Base-by-base conservation (phyloP, 352 stramenopile species). In the Phytophthora sojae region DNA sequence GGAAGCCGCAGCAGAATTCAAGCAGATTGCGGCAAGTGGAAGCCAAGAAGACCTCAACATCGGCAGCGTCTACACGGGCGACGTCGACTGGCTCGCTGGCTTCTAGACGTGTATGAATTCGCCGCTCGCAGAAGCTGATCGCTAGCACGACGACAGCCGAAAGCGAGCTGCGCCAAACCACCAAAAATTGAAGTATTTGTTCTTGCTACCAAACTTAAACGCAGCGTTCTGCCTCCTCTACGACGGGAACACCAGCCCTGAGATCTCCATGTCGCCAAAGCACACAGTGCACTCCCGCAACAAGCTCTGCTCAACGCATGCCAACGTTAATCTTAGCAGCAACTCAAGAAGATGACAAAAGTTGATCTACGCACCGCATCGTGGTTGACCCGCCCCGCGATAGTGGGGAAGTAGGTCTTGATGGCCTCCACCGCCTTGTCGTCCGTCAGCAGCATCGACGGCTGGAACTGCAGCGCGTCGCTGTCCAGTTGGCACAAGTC, bases 21-120 rank as follows among this genome's bases (percentile, higher is more conserved):
- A 90, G 56, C 83, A 94, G 42, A 89, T 96, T 49, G 81, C 80
- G 44, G 76, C 82, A 6, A 81, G 76, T 57, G 68, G 69, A 59
- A 81, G 68, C 21, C 71, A 78, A 12, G 66, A 88, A 39, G 77
- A 86, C 30, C 53, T 95, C 56, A 91, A 94, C 74, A 92, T 96
- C 37, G 89, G 86, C 62, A 74, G 78, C 26, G 62, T 79, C 66
- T 96, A 95, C 57, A 80, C 79, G 11, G 86, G 88, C 29, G 85
- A 96, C 51, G 75, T 72, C 37, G 83, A 91, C 62, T 96, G 88
- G 88, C 80, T 96, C 30, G 80, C 75, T 50, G 85, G 87, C 29
- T 96, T 96, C 58, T 81, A 81, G 67, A 76, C 62, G 63, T 78
- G 67, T 76, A 62, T 71, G 71, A 74, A 77, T 63, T 67, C 35